Conservation (phyloP, 2,329 filamentous ascomycete genomes). For the Xylaria sp. region DNA sequence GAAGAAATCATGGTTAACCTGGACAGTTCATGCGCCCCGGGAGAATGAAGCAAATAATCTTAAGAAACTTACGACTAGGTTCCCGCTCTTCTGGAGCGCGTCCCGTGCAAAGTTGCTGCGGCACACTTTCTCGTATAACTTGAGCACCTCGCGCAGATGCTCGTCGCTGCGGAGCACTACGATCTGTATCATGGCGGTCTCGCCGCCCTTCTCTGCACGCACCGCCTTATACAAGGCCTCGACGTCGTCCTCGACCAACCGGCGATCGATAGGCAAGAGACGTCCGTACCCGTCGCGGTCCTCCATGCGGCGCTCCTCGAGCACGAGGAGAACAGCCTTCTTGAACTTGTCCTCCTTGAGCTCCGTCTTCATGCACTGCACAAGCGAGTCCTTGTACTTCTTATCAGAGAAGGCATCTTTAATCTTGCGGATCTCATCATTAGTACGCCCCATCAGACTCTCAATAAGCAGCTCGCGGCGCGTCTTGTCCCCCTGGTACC, state of each 20-base stretch:
- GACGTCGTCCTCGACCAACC: constrained; percentile 73
- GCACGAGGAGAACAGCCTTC: constrained; percentile 78
- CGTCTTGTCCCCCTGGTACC: constrained; percentile 88
- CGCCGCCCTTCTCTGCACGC: constrained; percentile 78
- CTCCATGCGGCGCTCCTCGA: constrained; percentile 85
- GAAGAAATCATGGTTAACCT: background rate
- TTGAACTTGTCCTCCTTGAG: constrained; percentile 97
- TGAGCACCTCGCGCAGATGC: constrained; percentile 81
- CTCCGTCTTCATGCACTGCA: constrained; percentile 88
- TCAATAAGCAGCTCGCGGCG: constrained; percentile 91
- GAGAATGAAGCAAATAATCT: too few relatives aligned
- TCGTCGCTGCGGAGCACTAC: constrained; percentile 79
- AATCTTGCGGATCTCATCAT: constrained; percentile 85
- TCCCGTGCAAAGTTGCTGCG: constrained; percentile 84
- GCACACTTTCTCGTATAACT: constrained; percentile 75
- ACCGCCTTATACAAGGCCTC: constrained; percentile 71
- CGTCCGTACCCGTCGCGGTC: constrained; percentile 72
- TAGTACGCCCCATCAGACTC: constrained; percentile 85
- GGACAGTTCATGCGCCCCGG: too few relatives aligned
- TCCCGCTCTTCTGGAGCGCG: constrained; percentile 85
- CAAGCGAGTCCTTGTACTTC: constrained; percentile 82
- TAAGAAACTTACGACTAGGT: constrained; percentile 83
- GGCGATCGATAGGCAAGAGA: constrained; percentile 60
- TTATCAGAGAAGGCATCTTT: constrained; percentile 90
- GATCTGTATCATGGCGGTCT: constrained; percentile 85